Conservation (phyloP, 352 stramenopile genomes). For the Phytopythium mirpurense region DNA sequence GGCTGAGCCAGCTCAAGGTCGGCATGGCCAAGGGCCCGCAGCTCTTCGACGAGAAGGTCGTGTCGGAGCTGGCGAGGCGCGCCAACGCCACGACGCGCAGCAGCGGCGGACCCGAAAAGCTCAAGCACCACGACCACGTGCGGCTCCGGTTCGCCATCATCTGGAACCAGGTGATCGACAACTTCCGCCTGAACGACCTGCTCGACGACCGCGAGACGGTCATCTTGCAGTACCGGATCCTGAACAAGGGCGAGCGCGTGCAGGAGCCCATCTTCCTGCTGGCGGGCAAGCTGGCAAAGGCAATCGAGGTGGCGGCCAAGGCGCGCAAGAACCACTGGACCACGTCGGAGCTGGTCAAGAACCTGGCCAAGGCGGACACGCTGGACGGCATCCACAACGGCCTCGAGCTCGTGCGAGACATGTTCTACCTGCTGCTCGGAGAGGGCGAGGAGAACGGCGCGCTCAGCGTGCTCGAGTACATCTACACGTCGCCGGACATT, state of each 20-base stretch:
- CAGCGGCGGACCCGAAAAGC: slow-evolving; percentile 9
- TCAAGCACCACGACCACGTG: slow-evolving; percentile 44
- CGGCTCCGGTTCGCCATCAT: slow-evolving; percentile 79
- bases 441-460: slow-evolving; percentile 40
- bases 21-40: slow-evolving; percentile 55
- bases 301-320: slow-evolving; percentile 53
- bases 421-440: slow-evolving; percentile 69
- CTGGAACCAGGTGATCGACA: slow-evolving; percentile 86
- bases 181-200: slow-evolving; percentile 80
- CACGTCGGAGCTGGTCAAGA: slow-evolving; percentile 43
- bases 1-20: slow-evolving; percentile 55
- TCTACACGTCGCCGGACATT: slow-evolving; percentile 54
- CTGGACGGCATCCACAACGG: slow-evolving; percentile 58
- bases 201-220: slow-evolving; percentile 80
- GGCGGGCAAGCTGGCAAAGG: slow-evolving; percentile 64
- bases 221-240: slow-evolving; percentile 80
- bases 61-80: slow-evolving; percentile 28
- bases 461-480: slow-evolving; percentile 55
- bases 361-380: slow-evolving; percentile 53
- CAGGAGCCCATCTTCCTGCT: slow-evolving; percentile 81
- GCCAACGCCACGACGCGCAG: slow-evolving; percentile 28
- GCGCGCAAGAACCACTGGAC: slow-evolving; percentile 42
- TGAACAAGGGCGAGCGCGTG: slow-evolving; percentile 59
- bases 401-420: slow-evolving; percentile 47
- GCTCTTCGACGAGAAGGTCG: slow-evolving; percentile 67